Conservation (phyloP, 1,284 basidiomycete species). For the Stygiomarasmius scandens region DNA sequence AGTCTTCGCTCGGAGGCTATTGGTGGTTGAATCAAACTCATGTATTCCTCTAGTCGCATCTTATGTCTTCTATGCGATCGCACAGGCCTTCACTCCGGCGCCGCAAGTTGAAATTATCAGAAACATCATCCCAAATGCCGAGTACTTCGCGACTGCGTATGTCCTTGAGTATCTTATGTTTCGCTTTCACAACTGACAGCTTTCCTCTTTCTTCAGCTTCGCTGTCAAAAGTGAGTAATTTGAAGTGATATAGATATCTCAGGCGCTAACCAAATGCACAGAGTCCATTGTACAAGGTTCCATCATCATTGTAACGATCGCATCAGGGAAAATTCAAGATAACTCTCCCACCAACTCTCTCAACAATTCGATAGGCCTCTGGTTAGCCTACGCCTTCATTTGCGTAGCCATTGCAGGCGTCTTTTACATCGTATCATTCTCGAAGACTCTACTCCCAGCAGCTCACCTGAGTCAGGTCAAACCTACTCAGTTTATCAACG, state of each 20-base stretch:
- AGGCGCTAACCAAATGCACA: conserved; percentile 10
- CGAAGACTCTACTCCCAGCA: conserved; percentile 38
- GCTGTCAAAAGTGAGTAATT: conserved; percentile 41
- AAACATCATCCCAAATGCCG: conserved; percentile 43
- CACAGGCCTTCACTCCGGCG: conserved; percentile 46
- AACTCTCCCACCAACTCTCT: conserved; percentile 39
- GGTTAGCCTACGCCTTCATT: conserved; percentile 45
- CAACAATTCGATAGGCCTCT: conserved; percentile 43
- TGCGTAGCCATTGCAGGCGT: conserved; percentile 39
- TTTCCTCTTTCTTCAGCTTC: conserved; percentile 27
- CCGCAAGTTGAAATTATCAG: conserved; percentile 50
- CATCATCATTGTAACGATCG: conserved; percentile 48
- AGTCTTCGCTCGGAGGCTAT: conserved; percentile 20
- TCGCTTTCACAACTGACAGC: not conserved
- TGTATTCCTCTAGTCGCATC: conserved; percentile 32
- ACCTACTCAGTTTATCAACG: conserved; percentile 32
- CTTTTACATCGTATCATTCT: conserved; percentile 35
- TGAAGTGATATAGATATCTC: too few relatives aligned
- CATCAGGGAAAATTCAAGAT: conserved; percentile 46
- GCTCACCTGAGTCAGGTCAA: conserved; percentile 43
- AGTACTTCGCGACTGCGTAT: conserved; percentile 46
- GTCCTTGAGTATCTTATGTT: not conserved
- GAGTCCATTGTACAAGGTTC: conserved; percentile 47
- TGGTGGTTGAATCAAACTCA: conserved; percentile 9
- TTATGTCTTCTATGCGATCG: conserved; percentile 47